Evolutionary conservation across 2,329 filamentous ascomycete species (phyloP).

Genomic region (Fusarium sarcochroum): DNA sequence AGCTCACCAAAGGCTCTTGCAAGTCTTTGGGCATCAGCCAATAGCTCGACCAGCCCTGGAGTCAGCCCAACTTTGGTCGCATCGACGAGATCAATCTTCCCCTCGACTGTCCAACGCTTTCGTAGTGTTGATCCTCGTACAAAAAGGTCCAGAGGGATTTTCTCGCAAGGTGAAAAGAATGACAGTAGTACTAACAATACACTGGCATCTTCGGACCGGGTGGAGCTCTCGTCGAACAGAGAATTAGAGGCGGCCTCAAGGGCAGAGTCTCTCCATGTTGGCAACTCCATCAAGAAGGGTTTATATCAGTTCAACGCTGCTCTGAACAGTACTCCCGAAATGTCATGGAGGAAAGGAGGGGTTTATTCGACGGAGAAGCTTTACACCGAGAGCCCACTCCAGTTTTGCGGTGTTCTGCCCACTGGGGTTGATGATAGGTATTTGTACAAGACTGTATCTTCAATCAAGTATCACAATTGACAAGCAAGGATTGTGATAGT

Average conservation of each 20-base stretch:
- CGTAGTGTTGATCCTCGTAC: slow-evolving; percentile 39
- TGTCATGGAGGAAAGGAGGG: slow-evolving; percentile 18
- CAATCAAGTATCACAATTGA: not conserved
- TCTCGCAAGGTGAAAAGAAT: slow-evolving; percentile 40
- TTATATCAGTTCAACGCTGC: slow-evolving; percentile 3
- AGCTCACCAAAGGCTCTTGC: slow-evolving; percentile 29
- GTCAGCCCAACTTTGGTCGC: slow-evolving; percentile 50
- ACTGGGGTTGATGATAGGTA: not conserved
- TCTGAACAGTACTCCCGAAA: slow-evolving; percentile 2
- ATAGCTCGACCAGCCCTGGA: slow-evolving; percentile 18
- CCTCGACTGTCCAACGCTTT: slow-evolving; percentile 44
- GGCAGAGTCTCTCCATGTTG: slow-evolving; percentile 37
- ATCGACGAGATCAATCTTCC: slow-evolving; percentile 45
- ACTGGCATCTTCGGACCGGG: slow-evolving; percentile 37
- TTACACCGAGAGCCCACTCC: slow-evolving; percentile 15
- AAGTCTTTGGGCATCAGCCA: slow-evolving; percentile 30
- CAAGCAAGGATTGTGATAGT: slow-evolving; percentile 1
- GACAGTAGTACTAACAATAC: slow-evolving; percentile 40
- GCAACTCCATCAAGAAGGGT: slow-evolving; percentile 22
- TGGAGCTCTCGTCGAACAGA: slow-evolving; percentile 25
- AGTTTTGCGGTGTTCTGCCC: slow-evolving; percentile 18
- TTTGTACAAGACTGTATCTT: slow-evolving; percentile 1
- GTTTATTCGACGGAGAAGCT: slow-evolving; percentile 17
- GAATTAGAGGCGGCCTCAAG: slow-evolving; percentile 36
- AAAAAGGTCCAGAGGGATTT: slow-evolving; percentile 41